Base-by-base conservation (phyloP, 208 protist species). In the Crithidia thermophila region DNA sequence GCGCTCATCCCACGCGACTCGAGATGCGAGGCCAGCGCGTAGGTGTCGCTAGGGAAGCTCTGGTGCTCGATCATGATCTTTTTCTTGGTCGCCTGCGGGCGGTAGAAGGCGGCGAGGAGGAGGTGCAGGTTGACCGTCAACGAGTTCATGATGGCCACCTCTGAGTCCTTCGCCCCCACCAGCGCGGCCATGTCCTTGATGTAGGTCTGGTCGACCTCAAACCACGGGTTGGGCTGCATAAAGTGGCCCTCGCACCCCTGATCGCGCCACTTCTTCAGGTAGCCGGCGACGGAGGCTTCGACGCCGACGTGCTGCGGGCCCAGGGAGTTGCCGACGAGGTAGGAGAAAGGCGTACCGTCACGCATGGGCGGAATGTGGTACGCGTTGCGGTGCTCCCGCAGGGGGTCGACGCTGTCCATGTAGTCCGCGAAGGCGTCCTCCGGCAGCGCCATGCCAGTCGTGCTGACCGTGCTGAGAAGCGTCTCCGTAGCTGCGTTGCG, bases 91-190 rank as follows among this genome's bases (percentile, higher is more conserved):
- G 59, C 76, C 42, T 90, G 94, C 7, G 98, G 93, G 16, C 77
- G 76, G 79, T 98, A 99, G 73, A 98, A 99, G 27, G 93, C 78
- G 18, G 75, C 69, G 51, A 98, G 52, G 63, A 98, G 79, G 21
- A 98, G 53, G 50, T 98, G 94, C 39, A 98, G 46, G 67, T 99
- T 98, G 4, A 91, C 90, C 16, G 96, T 98, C 16, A 98, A 83
- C n/a, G 85, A 78, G 70, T 98, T 98, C 96, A 98, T 98, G 36
- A 97, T 57, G 42, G 84, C 85, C 59, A 98, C 93, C 79, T 97
- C 95, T 31, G 77, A 77, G 16, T 79, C 55, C n/a, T 82, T 72
- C 3, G 91, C 92, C 31, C 94, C 96, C 16, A 98, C 90, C 43
- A 99, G 47, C 3, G 59, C 27, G 10, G 89, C 79, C 52, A 96